Evolutionary conservation across 495 filamentous ascomycete genomes (phyloP), one percentile per base, ranked within the genome.

Genomic region (Penicillium turbatum): DNA sequence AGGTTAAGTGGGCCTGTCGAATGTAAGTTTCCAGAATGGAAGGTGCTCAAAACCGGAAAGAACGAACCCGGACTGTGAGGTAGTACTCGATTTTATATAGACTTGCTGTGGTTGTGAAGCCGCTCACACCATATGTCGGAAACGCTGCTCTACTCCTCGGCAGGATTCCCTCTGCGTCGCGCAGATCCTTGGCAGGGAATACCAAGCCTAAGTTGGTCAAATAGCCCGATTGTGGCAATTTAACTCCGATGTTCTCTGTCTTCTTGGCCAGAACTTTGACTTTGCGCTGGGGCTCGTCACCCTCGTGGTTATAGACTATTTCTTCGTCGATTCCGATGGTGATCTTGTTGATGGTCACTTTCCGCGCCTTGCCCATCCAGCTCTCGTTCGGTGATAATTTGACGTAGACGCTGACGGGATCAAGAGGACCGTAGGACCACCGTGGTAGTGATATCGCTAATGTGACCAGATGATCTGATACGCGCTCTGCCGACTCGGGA

Each of bases 71-170:
- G 38, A 98, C 90, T 34, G 85, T 89, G 39, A 98, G 73, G 62
- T 88, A 98, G 67, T 97, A 98, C 68, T 98, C 92, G 65, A 98
- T 95, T 70, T 97, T 97, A 72, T 97, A 98, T 11, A 98, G 80
- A 51, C 86, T 93, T 11, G 87, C 95, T 30, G 90, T 88, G 0
- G 93, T 98, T 17, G 93, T 96, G 62, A 98, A 98, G 10, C 90
- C 91, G 45, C 80, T 85, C 34, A 97, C 84, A 13, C 85, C 81
- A 64, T 96, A 96, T 71, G 88, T 83, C 4, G 93, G 95, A 71
- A 97, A 97, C 13, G 84, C 88, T 16, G 88, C 75, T 63, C 91
- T 93, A 26, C 86, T 87, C 62, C 91, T 73, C 42, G 90, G 88
- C 60, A 97, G 74, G 49, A 96, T 86, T 9, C 93, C 93, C 47